Evolutionary conservation across 768 basidiomycete genomes (phyloP).

Genomic region (Hydnomerulius pinastri): DNA sequence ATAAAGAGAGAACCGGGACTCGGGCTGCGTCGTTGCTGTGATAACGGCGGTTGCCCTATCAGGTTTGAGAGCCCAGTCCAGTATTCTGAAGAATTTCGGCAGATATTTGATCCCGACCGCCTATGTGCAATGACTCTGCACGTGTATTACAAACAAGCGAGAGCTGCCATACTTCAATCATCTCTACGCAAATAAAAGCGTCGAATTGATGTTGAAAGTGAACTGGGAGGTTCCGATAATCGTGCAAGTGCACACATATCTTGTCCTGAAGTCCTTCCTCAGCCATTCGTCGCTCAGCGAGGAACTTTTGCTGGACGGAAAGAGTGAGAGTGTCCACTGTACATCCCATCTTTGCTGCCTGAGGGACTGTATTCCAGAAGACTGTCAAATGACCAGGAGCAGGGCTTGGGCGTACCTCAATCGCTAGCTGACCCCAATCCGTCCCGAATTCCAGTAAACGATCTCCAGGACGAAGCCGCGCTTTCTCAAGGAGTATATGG

Average conservation of each 20-base stretch:
- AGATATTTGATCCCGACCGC: constrained; percentile 43
- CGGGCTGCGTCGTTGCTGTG: constrained; percentile 27
- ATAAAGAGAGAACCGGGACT: constrained; percentile 20
- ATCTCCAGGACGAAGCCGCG: constrained; percentile 42
- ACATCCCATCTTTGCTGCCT: constrained; percentile 44
- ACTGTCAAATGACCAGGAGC: neutral
- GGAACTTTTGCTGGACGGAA: constrained; percentile 44
- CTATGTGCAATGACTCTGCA: constrained; percentile 4
- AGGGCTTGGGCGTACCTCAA: constrained; percentile 20
- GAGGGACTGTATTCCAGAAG: constrained; percentile 1
- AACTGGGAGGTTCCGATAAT: constrained; percentile 45
- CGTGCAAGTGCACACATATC: constrained; percentile 47
- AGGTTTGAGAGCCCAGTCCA: constrained; percentile 42
- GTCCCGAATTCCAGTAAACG: constrained; percentile 51
- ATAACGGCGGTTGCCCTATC: constrained; percentile 34
- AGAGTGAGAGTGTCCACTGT: constrained; percentile 53
- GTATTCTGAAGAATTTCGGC: constrained; percentile 37
- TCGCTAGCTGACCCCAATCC: constrained; percentile 51
- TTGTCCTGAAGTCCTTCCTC: constrained; percentile 38
- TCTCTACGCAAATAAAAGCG: constrained; percentile 41
- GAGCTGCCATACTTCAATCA: constrained; percentile 39
- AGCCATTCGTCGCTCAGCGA: constrained; percentile 44
- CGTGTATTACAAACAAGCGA: neutral
- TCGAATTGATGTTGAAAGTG: constrained; percentile 43
- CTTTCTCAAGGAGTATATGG: constrained; percentile 41